Base-by-base conservation (phyloP, 139 green algal species). In the Volvox reticuliferus region DNA sequence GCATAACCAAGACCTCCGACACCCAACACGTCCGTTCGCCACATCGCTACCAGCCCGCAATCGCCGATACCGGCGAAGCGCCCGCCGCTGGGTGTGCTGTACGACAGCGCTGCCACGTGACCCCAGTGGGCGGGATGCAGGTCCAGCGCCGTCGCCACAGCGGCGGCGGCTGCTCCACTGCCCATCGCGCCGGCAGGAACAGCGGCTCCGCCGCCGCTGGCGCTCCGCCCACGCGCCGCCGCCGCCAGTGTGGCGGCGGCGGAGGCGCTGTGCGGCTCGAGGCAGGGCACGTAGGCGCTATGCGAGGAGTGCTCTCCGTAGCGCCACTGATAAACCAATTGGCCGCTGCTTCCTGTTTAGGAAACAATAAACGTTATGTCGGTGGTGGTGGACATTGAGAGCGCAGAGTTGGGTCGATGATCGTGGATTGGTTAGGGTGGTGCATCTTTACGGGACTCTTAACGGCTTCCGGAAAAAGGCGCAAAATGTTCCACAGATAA, bases 51-150 rank as follows among this genome's bases (percentile, higher is more conserved):
- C 77, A 97, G 86, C 0, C 97, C 97, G 12, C 97, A 96, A 79
- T 97, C 93, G 14, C 96, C 96, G 0, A 97, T 86, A 20, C 92
- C 96, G 0, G 92, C 96, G 94, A 99, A 99, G 32, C 95, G 93
- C 17, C 44, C 85, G 33, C 95, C 95, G 30, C 95, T 95, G 63
- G 91, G 93, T 30, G 93, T 89, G 50, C 86, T 93, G 91, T 96
- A 98, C n/a, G 92, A 84, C 87, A 98, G 75, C n/a, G 82, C 79
- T n/a, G 89, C 87, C 22, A 89, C 91, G 63, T 82, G 85, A 33
- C 84, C 77, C 90, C 90, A 90, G 84, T 89, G 79, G 9, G 91
- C 24, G 13, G 73, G 81, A 0, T 50, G 76, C 82, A 88, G 62
- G 80, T 82, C 89, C 69, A 89, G 37, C 16, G 71, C 37, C 21